phyloP scores from a whole-genome alignment of 176 grass and related monocot species.

The Zoysia japonica region DNA sequence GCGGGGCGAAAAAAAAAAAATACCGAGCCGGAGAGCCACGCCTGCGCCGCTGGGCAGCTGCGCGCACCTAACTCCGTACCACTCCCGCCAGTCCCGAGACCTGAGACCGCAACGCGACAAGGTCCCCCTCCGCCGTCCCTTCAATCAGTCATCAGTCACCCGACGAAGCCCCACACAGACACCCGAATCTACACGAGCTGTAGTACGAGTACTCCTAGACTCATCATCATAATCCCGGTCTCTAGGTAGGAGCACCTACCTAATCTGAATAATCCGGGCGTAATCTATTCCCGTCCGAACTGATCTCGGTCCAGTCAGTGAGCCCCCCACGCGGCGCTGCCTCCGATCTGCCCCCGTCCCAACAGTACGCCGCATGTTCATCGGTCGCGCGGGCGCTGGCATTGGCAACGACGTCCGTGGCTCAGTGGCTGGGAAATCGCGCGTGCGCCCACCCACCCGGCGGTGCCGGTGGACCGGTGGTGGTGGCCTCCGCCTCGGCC shows the following conservation, averaged over 20 bases:
- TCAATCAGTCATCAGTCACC: background rate
- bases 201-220: no score
- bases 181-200: background rate
- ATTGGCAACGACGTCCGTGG: no score
- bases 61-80: slow-evolving; percentile 7
- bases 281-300: slow-evolving; percentile 18
- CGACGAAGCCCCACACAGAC: background rate
- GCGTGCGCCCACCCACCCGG: background rate
- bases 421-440: background rate
- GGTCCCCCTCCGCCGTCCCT: background rate
- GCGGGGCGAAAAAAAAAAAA: background rate
- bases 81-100: slow-evolving; percentile 23
- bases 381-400: background rate
- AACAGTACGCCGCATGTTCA: background rate
- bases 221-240: no score
- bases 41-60: background rate
- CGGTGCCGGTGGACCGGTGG: background rate
- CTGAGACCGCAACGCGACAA: slow-evolving; percentile 53
- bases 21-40: background rate
- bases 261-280: background rate
- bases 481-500: background rate
- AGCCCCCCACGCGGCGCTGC: background rate
- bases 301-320: background rate
- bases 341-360: background rate
- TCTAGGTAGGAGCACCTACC: no score